These are phyloP conservation scores for Cochlearia excelsa DNA, from an alignment of 345 rosid species.

Conservation along the genomic window DNA sequence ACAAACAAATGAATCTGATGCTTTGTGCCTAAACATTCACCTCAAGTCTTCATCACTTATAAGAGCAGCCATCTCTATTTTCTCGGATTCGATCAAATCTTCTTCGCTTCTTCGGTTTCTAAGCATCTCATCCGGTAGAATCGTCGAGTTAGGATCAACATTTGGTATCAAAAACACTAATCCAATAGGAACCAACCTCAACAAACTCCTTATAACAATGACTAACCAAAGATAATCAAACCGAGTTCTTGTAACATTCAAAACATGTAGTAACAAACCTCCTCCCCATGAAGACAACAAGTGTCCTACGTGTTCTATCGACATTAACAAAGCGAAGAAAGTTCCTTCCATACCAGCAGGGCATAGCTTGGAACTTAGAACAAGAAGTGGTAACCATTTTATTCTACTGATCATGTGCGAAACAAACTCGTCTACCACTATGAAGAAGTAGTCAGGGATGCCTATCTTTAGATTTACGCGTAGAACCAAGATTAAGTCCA, in stretches of 20 bases:
- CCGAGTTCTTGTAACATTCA: slow-evolving; percentile 55
- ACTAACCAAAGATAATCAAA: slow-evolving; percentile 71
- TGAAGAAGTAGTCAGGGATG: slow-evolving; percentile 63
- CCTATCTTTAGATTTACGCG: slow-evolving; percentile 63
- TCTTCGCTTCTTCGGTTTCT: slow-evolving; percentile 37
- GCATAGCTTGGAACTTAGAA: slow-evolving; percentile 73
- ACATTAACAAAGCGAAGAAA: slow-evolving; percentile 74
- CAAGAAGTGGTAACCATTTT: slow-evolving; percentile 72
- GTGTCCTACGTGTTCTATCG: slow-evolving; percentile 59
- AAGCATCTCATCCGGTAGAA: slow-evolving; percentile 57
- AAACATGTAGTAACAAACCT: slow-evolving; percentile 53
- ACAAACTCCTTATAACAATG: slow-evolving; percentile 54
- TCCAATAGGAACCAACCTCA: slow-evolving; percentile 54
- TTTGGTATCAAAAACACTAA: slow-evolving; percentile 60
- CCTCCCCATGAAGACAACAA: slow-evolving; percentile 62
- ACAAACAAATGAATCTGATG: background rate
- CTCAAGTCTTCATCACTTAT: slow-evolving; percentile 28
- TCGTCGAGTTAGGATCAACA: slow-evolving; percentile 44
- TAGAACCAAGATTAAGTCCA: slow-evolving; percentile 58
- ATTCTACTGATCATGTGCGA: slow-evolving; percentile 54
- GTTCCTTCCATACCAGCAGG: slow-evolving; percentile 78
- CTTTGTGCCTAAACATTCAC: slow-evolving; percentile 17
- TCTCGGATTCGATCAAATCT: slow-evolving; percentile 35
- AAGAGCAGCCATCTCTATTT: slow-evolving; percentile 53
- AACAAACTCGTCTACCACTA: slow-evolving; percentile 55